phyloP scores from a whole-genome alignment of 306 rosid species.

The Quercus wislizeni region DNA sequence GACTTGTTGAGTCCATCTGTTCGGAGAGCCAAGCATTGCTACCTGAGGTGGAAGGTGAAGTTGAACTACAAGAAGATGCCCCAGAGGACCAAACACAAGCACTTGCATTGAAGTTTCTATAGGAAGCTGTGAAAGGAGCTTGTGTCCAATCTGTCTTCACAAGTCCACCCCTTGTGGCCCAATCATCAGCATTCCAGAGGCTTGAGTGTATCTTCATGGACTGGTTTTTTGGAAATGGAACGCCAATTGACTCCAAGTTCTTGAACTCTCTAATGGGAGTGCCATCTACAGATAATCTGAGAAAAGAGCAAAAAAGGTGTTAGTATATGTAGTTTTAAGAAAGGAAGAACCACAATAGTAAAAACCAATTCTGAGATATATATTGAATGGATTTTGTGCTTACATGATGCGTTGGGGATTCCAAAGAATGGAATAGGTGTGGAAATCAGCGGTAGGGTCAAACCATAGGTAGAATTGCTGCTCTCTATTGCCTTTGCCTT shows the following conservation, averaged over 20 bases:
- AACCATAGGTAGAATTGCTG: conserved; percentile 71
- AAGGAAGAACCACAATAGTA: not conserved
- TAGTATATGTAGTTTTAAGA: not conserved
- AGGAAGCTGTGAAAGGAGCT: conserved; percentile 68
- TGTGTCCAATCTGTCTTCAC: conserved; percentile 66
- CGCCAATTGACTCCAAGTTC: conserved; percentile 50
- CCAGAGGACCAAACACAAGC: conserved; percentile 57
- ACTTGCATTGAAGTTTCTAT: conserved; percentile 39
- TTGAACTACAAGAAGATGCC: conserved; percentile 42
- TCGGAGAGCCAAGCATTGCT: conserved; percentile 40
- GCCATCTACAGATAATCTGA: conserved; percentile 64
- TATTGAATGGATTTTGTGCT: conserved; percentile 1
- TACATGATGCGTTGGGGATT: conserved; percentile 54
- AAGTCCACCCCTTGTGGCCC: conserved; percentile 84
- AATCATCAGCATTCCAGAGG: conserved; percentile 67
- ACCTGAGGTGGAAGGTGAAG: conserved; percentile 8
- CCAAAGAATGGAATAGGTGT: conserved; percentile 70
- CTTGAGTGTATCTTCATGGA: conserved; percentile 63
- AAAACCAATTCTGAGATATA: not conserved
- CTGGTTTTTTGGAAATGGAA: conserved; percentile 49
- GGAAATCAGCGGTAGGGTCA: conserved; percentile 70
- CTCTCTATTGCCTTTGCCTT: conserved; percentile 71
- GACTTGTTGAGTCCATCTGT: conserved; percentile 38
- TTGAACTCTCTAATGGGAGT: conserved; percentile 72
- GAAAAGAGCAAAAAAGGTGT: not conserved